phyloP scores from a whole-genome alignment of 2,329 filamentous ascomycete genomes.

The Neonectria ditissima region DNA sequence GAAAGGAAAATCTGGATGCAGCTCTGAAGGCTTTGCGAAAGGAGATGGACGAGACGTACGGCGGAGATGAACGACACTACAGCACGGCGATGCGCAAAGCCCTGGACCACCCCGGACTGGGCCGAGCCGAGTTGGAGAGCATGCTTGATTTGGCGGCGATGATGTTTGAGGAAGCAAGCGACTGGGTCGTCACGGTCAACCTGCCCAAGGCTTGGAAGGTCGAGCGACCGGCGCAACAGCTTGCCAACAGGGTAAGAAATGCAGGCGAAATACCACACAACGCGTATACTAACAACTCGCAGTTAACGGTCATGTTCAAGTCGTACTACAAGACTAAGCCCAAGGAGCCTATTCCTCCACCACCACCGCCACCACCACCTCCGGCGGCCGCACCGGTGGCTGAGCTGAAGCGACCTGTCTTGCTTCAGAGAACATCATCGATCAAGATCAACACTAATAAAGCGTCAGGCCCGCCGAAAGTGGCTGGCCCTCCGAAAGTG shows the following conservation, averaged over 20 bases:
- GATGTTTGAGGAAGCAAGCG: constrained; percentile 60
- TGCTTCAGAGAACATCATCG: constrained; percentile 49
- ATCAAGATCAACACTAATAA: constrained; percentile 56
- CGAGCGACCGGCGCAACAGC: constrained; percentile 50
- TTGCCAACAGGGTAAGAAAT: constrained; percentile 52
- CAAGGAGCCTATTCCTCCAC: constrained; percentile 43
- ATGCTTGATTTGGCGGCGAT: constrained; percentile 59
- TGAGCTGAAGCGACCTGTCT: constrained; percentile 46
- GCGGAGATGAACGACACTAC: constrained; percentile 53
- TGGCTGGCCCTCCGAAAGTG: constrained; percentile 41
- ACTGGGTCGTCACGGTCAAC: constrained; percentile 56
- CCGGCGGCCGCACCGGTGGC: constrained; percentile 21
- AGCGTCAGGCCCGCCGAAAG: constrained; percentile 17
- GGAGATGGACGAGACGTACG: constrained; percentile 59
- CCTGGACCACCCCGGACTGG: constrained; percentile 53
- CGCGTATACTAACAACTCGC: constrained; percentile 35
- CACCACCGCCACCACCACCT: constrained; percentile 31
- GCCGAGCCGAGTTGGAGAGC: constrained; percentile 56
- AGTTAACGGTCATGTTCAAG: constrained; percentile 55
- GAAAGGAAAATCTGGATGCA: constrained; percentile 71
- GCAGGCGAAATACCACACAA: neutral
- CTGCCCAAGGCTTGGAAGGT: constrained; percentile 57
- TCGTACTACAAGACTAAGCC: constrained; percentile 54
- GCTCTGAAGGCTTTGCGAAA: constrained; percentile 60
- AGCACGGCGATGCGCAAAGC: constrained; percentile 58